phyloP scores from a whole-genome alignment of 495 filamentous ascomycete species.

The Podospora pseudoanserina region DNA sequence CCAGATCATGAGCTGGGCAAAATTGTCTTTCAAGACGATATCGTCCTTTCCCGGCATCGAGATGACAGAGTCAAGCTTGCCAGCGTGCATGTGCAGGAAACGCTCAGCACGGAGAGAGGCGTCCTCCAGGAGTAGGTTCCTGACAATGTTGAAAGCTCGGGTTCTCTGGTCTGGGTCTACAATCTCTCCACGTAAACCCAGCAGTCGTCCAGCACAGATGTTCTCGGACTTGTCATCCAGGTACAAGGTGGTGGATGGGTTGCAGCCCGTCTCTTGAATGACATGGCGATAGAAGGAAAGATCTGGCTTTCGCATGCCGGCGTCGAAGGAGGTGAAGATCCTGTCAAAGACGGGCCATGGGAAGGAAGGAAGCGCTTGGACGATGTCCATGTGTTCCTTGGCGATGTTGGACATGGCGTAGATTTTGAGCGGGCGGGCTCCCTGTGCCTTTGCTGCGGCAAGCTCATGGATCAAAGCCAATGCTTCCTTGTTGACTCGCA shows the following conservation, averaged over 20 bases:
- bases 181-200: conserved; percentile 18
- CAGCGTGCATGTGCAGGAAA: neutral
- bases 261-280: conserved; percentile 17
- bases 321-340: conserved; percentile 17
- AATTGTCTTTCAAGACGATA: conserved; percentile 23
- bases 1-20: conserved; percentile 26
- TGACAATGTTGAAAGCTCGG: conserved; percentile 4
- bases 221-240: conserved; percentile 25
- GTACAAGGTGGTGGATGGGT: conserved; percentile 21
- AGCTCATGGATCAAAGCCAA: neutral
- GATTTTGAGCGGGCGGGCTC: neutral
- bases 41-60: neutral
- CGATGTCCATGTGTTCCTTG: neutral
- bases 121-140: conserved; percentile 5
- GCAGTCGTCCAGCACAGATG: conserved; percentile 23
- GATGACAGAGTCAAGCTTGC: conserved; percentile 1
- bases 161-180: conserved; percentile 9
- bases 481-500: neutral
- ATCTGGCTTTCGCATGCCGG: conserved; percentile 31
- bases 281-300: conserved; percentile 25
- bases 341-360: conserved; percentile 25
- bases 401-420: conserved; percentile 7
- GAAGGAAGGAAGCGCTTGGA: neutral
- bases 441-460: neutral
- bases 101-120: conserved; percentile 1